phyloP scores from a whole-genome alignment of 768 basidiomycete species.

The Psilocybe azurescens region DNA sequence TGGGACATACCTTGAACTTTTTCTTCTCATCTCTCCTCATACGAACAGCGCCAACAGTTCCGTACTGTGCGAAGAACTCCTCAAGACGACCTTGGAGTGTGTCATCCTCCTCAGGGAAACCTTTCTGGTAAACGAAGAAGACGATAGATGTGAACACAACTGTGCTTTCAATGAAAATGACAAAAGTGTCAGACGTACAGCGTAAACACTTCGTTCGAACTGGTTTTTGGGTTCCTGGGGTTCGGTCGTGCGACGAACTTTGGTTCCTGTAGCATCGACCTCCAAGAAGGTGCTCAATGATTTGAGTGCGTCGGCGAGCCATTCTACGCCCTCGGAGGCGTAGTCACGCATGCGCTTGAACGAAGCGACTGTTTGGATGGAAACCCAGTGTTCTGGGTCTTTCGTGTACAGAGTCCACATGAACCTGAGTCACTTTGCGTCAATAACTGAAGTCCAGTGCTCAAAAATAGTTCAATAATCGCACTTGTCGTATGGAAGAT shows the following conservation, averaged over 20 bases:
- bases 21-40: conserved; percentile 88
- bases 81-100: conserved; percentile 78
- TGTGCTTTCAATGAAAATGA: background rate
- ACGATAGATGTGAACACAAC: background rate
- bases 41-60: conserved; percentile 79
- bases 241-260: conserved; percentile 77
- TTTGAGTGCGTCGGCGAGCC: conserved; percentile 74
- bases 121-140: conserved; percentile 65
- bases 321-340: conserved; percentile 60
- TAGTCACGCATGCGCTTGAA: conserved; percentile 96
- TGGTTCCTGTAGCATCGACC: conserved; percentile 73
- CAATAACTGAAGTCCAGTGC: background rate
- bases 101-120: conserved; percentile 72
- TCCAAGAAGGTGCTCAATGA: conserved; percentile 59
- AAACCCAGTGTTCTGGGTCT: conserved; percentile 87
- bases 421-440: conserved; percentile 57
- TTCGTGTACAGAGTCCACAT: conserved; percentile 93
- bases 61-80: conserved; percentile 79
- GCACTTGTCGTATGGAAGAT: conserved; percentile 89
- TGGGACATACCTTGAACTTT: conserved; percentile 76
- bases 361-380: conserved; percentile 83
- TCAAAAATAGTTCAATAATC: conserved; percentile 16
- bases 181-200: conserved; percentile 55
- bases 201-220: conserved; percentile 87
- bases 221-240: conserved; percentile 78